Evolutionary conservation across 352 stramenopile genomes (phyloP), one percentile per base, ranked within the genome.

Genomic region (Pythium grandisporangium): DNA sequence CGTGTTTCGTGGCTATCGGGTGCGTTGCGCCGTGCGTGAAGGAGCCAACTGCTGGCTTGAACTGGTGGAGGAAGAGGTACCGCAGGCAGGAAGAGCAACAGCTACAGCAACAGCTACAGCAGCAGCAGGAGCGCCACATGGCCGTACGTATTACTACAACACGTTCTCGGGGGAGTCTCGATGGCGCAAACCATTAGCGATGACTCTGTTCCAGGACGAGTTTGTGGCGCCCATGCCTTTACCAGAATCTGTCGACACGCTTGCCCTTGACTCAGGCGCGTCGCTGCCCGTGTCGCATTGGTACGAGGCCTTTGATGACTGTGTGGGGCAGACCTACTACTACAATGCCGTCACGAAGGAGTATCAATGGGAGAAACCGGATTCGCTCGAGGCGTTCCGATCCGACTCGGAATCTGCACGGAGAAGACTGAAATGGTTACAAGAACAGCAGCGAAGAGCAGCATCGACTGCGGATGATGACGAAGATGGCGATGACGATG

Each of bases 21-120:
- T 83, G 20, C 75, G 76, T 20, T 68, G 61, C 33, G 82, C 82
- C 13, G 51, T 87, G 2, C 53, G 58, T 21, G 66, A 90, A 53
- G 82, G 76, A 20, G 70, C 60, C 2, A 89, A 89, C 37, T 87
- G 78, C 51, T 95, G 82, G 82, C 58, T 91, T 35, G 42, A 77
- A 43, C 50, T 82, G 23, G 60, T 73, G 0, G 57, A 53, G 1
- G 47, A 53, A n/a, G n/a, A n/a, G n/a, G n/a, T n/a, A n/a, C n/a
- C n/a, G n/a, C n/a, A n/a, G n/a, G n/a, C n/a, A n/a, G n/a, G n/a
- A n/a, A n/a, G n/a, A n/a, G n/a, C n/a, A n/a, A n/a, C n/a, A n/a
- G n/a, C n/a, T n/a, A n/a, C n/a, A n/a, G n/a, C n/a, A n/a, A n/a
- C n/a, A n/a, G n/a, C n/a, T n/a, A n/a, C n/a, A n/a, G n/a, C n/a